A percentile compares a stretch with the other conserved stretches of the same genome.
These are phyloP conservation scores for Suhomyces sp. DNA, from an alignment of 805 yeast species.

Conservation along the genomic window DNA sequence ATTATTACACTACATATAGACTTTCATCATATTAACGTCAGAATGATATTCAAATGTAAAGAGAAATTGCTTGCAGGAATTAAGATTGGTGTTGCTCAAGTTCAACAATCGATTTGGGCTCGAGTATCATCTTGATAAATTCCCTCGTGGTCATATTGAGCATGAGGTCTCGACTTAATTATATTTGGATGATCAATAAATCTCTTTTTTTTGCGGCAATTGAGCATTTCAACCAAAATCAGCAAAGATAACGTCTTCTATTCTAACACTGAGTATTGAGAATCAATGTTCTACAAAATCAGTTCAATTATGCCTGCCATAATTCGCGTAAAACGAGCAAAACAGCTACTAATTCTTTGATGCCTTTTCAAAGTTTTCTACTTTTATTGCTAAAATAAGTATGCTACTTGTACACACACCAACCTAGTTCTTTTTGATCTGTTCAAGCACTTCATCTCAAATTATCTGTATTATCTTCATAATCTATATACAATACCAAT, in stretches of 20 bases:
- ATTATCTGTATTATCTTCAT: neutral
- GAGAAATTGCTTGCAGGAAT: neutral
- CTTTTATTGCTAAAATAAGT: neutral
- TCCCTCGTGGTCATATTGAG: no score
- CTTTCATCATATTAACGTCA: neutral
- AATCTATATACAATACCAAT: neutral
- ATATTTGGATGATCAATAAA: no score
- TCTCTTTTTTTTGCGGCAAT: neutral
- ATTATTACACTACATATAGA: neutral
- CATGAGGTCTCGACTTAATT: no score
- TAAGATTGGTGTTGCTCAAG: neutral
- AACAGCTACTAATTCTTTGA: neutral
- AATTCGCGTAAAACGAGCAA: no score
- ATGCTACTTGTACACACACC: neutral
- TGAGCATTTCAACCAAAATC: neutral
- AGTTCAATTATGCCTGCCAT: no score
- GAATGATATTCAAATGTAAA: constrained; percentile 10
- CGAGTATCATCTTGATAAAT: no score
- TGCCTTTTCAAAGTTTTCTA: neutral
- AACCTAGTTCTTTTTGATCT: neutral
- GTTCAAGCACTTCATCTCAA: neutral
- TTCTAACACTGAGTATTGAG: neutral
- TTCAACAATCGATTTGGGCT: no score
- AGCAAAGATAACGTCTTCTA: neutral
- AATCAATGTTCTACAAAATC: neutral